Base-by-base conservation (phyloP, 2,329 filamentous ascomycete species). In the Monilinia aucupariae region DNA sequence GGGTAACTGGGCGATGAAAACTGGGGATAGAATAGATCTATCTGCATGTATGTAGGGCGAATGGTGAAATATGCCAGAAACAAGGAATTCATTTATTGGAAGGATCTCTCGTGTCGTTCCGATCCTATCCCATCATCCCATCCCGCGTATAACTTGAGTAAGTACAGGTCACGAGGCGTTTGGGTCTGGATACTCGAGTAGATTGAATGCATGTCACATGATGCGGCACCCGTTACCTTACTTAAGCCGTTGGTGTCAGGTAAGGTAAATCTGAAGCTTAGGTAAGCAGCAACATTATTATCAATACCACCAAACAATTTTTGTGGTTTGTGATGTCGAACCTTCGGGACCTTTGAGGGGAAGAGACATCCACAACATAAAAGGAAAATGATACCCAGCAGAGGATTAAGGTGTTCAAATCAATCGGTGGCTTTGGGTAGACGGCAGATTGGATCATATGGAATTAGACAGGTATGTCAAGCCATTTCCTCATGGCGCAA, bases 341-440 rank as follows among this genome's bases (percentile, higher is more conserved):
- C 59, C 45, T 22, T 45, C 27, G 53, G 41, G n/a, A 48, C 56
- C 55, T 58, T 52, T 50, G 41, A 62, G 25, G 43, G 45, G 30
- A 32, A 60, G 45, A 49, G n/a, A 41, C 43, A 48, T 27, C 39
- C 34, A 56, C 17, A n/a, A 59, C 63, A 51, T 65, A 72, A 71
- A 56, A 45, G n/a, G n/a, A n/a, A 47, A 69, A 86, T 86, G 83
- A 76, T 85, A 72, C 79, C 80, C 71, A 80, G 80, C 68, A 79
- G 79, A 78, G 80, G 81, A 68, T 70, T 84, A 62, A 75, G 78
- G 66, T 79, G 77, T 74, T 76, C 78, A 64, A 74, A 75, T 71
- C 76, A 78, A 60, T 75, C 78, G 67, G 73, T 79, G 67, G 76
- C 75, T 17, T 64, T 70, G 66, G 66, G 68, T 64, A 68, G 71